phyloP scores from a whole-genome alignment of 2,329 filamentous ascomycete genomes.

The Verticillium nubilum region DNA sequence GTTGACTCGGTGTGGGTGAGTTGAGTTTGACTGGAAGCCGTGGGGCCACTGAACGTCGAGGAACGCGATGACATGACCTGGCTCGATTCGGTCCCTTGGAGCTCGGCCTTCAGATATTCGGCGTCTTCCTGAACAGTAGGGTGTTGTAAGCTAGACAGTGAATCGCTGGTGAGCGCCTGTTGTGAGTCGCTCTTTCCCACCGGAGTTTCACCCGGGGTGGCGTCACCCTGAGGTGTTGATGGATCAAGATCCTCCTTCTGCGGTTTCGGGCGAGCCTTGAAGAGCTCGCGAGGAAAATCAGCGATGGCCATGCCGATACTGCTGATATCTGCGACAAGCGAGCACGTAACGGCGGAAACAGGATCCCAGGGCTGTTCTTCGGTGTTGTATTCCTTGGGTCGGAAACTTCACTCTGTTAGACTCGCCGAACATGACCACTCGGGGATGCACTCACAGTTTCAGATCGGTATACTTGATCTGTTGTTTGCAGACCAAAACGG shows the following conservation, averaged over 20 bases:
- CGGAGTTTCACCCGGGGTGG: background rate
- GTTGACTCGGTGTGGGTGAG: background rate
- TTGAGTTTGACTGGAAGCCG: background rate
- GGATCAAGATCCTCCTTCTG: slow-evolving; percentile 7
- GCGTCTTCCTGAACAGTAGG: background rate
- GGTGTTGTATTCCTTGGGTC: slow-evolving; percentile 63
- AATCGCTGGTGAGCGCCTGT: background rate
- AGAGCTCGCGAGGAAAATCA: slow-evolving; percentile 59
- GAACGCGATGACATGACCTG: background rate
- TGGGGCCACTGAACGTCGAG: background rate
- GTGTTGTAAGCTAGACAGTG: background rate
- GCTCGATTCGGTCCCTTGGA: background rate
- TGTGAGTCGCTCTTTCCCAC: background rate
- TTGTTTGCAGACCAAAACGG: slow-evolving; percentile 59
- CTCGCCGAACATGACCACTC: background rate
- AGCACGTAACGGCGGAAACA: slow-evolving; percentile 69
- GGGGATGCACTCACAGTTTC: slow-evolving; percentile 53
- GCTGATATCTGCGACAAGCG: slow-evolving; percentile 76
- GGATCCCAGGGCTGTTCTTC: slow-evolving; percentile 77
- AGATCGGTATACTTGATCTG: slow-evolving; percentile 64
- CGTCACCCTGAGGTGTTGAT: background rate
- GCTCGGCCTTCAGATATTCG: background rate
- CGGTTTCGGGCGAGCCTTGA: slow-evolving; percentile 30
- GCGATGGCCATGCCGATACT: slow-evolving; percentile 78
- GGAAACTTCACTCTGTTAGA: slow-evolving; percentile 30